Evolutionary conservation across 2,329 filamentous ascomycete species (phyloP).

Genomic region (Stemphylium vesicarium): DNA sequence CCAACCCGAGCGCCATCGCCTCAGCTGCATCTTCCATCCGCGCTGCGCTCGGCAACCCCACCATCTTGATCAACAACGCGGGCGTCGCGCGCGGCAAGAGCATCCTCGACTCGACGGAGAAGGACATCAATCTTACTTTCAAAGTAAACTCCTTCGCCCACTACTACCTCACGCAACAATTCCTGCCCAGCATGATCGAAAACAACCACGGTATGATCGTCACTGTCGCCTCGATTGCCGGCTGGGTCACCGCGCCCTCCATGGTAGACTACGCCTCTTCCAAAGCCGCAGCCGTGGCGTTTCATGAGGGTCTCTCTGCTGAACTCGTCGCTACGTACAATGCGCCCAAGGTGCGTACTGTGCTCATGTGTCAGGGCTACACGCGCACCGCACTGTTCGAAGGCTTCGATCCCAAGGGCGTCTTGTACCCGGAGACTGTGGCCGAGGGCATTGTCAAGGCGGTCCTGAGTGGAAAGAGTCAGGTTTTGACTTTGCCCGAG

Average conservation of each 20-base stretch:
- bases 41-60: constrained; percentile 66
- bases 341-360: constrained; percentile 68
- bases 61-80: constrained; percentile 75
- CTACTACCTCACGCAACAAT: constrained; percentile 70
- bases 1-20: constrained; percentile 61
- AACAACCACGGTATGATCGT: constrained; percentile 75
- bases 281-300: constrained; percentile 70
- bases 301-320: constrained; percentile 67
- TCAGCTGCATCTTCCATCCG: constrained; percentile 61
- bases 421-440: constrained; percentile 67
- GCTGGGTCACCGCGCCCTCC: constrained; percentile 65
- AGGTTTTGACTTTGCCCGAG: constrained; percentile 63
- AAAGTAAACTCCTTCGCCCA: constrained; percentile 73
- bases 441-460: constrained; percentile 68
- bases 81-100: constrained; percentile 67
- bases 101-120: constrained; percentile 64
- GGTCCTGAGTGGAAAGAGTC: constrained; percentile 64
- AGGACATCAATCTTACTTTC: constrained; percentile 70
- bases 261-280: constrained; percentile 72
- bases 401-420: constrained; percentile 58
- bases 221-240: constrained; percentile 70
- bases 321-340: constrained; percentile 61
- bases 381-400: constrained; percentile 67
- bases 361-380: constrained; percentile 70
- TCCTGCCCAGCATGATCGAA: constrained; percentile 69